A percentile compares a stretch with the other conserved stretches of the same genome.
Evolutionary conservation across 1,284 basidiomycete species (phyloP).

Genomic region (Neolentinus lepideus): DNA sequence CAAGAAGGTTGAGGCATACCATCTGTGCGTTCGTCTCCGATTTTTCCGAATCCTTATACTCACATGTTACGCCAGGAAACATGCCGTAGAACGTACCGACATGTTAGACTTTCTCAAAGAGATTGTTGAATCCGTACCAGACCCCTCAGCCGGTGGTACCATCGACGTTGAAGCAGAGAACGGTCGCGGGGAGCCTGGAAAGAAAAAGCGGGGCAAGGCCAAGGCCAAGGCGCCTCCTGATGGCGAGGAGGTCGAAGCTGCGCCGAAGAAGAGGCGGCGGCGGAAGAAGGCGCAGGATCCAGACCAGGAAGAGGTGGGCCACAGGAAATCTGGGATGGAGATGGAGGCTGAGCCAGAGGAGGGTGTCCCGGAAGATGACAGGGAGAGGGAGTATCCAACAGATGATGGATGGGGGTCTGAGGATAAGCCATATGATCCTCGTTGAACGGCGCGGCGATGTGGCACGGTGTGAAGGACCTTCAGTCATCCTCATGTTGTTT

Average conservation of each 20-base stretch:
- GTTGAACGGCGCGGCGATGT: conserved; percentile 15
- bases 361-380: conserved; percentile 10
- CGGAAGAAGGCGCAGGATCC: conserved; percentile 19
- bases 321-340: conserved; percentile 17
- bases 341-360: conserved; percentile 23
- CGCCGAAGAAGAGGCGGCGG: conserved; percentile 15
- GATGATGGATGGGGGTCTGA: conserved; percentile 15
- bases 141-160: conserved; percentile 79
- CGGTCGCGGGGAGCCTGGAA: conserved; percentile 38
- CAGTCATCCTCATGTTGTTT: too few relatives aligned
- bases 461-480: too few relatives aligned
- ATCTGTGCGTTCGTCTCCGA: conserved; percentile 62
- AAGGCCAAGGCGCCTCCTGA: conserved; percentile 32
- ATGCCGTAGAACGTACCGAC: conserved; percentile 84
- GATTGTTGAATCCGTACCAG: conserved; percentile 85
- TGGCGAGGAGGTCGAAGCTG: conserved; percentile 23
- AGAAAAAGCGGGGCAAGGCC: conserved; percentile 48
- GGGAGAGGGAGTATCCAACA: not conserved
- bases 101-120: conserved; percentile 96
- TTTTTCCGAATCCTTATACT: not conserved
- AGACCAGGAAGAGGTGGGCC: conserved; percentile 9
- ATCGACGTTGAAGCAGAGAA: conserved; percentile 59
- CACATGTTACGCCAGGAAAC: conserved; percentile 60
- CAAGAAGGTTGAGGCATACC: conserved; percentile 90
- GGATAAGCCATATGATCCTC: conserved; percentile 23